Conservation (phyloP, 2,329 filamentous ascomycete species). For the Neopestalotiopsis rosae region DNA sequence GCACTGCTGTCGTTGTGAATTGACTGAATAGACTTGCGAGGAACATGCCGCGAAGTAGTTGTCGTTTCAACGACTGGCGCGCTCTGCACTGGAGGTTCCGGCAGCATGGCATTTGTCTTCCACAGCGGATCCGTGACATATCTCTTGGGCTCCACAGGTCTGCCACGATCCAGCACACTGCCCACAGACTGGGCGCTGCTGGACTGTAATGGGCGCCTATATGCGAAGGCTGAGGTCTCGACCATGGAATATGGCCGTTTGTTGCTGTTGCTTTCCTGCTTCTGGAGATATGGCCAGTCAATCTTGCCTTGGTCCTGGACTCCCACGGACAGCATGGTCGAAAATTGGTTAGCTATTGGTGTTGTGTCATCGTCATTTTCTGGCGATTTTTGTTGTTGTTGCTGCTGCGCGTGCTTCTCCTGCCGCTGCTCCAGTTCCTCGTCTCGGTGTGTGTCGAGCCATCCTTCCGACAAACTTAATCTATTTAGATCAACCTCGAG, state of each 20-base stretch:
- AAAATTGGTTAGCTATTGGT: constrained; percentile 22
- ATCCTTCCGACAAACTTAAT: constrained; percentile 22
- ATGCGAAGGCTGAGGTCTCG: constrained; percentile 8
- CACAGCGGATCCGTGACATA: constrained; percentile 16
- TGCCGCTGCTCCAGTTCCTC: constrained; percentile 10
- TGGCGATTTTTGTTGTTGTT: background rate
- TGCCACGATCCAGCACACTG: constrained; percentile 24
- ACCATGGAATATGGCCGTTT: constrained; percentile 21
- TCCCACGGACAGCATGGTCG: constrained; percentile 7
- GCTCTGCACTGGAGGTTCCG: background rate
- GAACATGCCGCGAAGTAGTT: background rate
- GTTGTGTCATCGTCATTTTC: constrained; percentile 4
- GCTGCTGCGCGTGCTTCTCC: background rate
- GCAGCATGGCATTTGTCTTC: constrained; percentile 8
- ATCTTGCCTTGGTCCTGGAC: background rate
- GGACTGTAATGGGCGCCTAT: constrained; percentile 11
- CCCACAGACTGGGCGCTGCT: constrained; percentile 2
- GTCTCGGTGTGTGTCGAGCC: constrained; percentile 18
- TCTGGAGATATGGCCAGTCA: constrained; percentile 7
- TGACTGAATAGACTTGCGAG: background rate
- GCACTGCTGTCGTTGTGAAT: background rate
- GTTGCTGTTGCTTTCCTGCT: background rate
- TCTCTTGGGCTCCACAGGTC: constrained; percentile 21
- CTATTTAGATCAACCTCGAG: constrained; percentile 23
- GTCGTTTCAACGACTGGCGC: background rate